These are phyloP conservation scores for Gautieria morchelliformis DNA, from an alignment of 768 basidiomycete species.

Conservation along the genomic window DNA sequence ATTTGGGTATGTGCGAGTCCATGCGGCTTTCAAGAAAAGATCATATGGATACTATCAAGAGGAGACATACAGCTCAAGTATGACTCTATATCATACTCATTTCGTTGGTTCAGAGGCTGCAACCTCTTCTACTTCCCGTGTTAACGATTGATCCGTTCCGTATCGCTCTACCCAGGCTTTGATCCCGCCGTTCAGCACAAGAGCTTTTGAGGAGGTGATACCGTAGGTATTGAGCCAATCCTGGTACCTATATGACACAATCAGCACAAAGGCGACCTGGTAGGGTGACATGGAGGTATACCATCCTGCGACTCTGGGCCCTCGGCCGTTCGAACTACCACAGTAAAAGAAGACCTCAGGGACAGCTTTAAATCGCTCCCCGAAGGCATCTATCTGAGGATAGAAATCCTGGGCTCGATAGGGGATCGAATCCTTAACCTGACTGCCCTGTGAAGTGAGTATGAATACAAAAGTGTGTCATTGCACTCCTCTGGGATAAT, in stretches of 20 bases:
- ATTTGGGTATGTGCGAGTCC: too few species aligned
- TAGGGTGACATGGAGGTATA: slow-evolving; percentile 15
- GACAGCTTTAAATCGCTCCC: slow-evolving; percentile 30
- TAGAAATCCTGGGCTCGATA: slow-evolving; percentile 42
- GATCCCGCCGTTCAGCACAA: slow-evolving; percentile 34
- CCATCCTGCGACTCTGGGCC: slow-evolving; percentile 48
- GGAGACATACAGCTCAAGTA: too few species aligned
- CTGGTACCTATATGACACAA: slow-evolving; percentile 30
- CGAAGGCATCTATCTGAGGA: slow-evolving; percentile 32
- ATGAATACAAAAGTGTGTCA: neutral
- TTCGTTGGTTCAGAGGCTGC: neutral
- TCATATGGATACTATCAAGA: too few species aligned
- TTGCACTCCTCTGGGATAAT: too few species aligned
- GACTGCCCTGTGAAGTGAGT: slow-evolving; percentile 34
- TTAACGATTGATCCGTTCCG: neutral
- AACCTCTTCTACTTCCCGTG: neutral
- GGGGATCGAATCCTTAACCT: slow-evolving; percentile 42
- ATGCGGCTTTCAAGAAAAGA: too few species aligned
- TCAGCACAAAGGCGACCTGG: neutral
- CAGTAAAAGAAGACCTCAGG: slow-evolving; percentile 46
- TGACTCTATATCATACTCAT: neutral
- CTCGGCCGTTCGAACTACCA: slow-evolving; percentile 40
- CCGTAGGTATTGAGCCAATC: slow-evolving; percentile 30
- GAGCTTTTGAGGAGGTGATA: slow-evolving; percentile 27
- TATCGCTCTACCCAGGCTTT: slow-evolving; percentile 27